A percentile compares a stretch with the other conserved stretches of the same genome.
Evolutionary conservation across 306 rosid genomes (phyloP).

Genomic region (Pyrus pyrifolia): DNA sequence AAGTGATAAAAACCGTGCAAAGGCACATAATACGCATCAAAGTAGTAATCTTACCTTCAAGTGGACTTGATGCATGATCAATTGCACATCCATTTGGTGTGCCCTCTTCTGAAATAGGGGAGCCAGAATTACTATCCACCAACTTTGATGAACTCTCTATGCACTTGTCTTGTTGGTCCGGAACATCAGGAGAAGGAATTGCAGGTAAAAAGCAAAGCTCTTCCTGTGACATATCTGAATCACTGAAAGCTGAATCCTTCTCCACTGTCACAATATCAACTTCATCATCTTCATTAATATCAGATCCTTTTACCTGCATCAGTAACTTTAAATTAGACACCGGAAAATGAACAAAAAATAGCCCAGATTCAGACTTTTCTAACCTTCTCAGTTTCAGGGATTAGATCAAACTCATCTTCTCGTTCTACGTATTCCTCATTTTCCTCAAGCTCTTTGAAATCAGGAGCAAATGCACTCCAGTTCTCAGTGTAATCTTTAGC

Average conservation of each 20-base stretch:
- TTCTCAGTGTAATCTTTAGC: slow-evolving; percentile 98
- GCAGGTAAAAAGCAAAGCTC: slow-evolving; percentile 89
- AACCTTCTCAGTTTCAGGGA: slow-evolving; percentile 86
- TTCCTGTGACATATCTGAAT: slow-evolving; percentile 85
- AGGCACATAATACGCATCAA: not conserved
- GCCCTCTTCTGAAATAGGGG: slow-evolving; percentile 87
- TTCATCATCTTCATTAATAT: slow-evolving; percentile 77
- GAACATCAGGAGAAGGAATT: slow-evolving; percentile 58
- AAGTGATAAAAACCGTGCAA: not conserved
- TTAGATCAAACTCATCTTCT: slow-evolving; percentile 96
- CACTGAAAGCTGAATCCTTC: slow-evolving; percentile 76
- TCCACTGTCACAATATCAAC: slow-evolving; percentile 76
- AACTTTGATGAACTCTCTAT: slow-evolving; percentile 67
- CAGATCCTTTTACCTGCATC: slow-evolving; percentile 70
- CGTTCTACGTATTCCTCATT: slow-evolving; percentile 89
- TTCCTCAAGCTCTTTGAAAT: slow-evolving; percentile 97
- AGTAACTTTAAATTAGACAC: slow-evolving; percentile 8
- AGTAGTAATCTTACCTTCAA: slow-evolving; percentile 49
- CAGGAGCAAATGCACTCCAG: slow-evolving; percentile 99
- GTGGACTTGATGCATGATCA: slow-evolving; percentile 69
- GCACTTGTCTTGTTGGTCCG: slow-evolving; percentile 63
- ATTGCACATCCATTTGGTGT: slow-evolving; percentile 61
- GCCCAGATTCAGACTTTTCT: slow-evolving; percentile 4
- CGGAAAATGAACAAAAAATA: not conserved
- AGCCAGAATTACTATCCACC: slow-evolving; percentile 72